Conservation (phyloP, 192 early-diverging fungal genomes). For the Coemansia sp. region DNA sequence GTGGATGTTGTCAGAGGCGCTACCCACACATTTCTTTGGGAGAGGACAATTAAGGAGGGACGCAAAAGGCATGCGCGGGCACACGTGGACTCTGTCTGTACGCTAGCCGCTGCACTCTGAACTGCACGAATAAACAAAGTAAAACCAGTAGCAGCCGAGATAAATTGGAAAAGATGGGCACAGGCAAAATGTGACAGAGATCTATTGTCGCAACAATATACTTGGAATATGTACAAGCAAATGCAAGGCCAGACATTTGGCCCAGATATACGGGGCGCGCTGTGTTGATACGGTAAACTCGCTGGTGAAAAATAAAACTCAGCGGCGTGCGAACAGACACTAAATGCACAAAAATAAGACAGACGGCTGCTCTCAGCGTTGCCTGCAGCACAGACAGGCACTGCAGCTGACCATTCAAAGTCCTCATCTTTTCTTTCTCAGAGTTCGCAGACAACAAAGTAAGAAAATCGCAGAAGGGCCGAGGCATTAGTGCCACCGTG, state of each 20-base stretch:
- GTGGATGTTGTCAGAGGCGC: background rate
- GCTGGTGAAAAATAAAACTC: no score
- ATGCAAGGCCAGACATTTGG: background rate
- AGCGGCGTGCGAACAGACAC: no score
- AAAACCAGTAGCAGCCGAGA: background rate
- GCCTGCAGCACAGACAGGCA: no score
- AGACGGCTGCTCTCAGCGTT: no score
- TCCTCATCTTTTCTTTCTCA: background rate
- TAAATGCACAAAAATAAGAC: no score
- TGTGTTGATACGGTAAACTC: no score
- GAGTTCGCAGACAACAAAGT: no score
- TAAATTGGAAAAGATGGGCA: background rate
- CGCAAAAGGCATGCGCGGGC: background rate
- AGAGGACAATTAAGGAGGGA: background rate
- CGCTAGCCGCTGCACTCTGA: background rate
- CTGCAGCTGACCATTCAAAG: background rate
- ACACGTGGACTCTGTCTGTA: slow-evolving; percentile 2
- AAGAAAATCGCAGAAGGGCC: background rate
- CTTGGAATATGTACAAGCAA: background rate
- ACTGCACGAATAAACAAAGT: slow-evolving; percentile 5
- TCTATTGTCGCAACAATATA: background rate
- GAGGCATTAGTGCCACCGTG: slow-evolving; percentile 9
- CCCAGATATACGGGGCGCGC: no score
- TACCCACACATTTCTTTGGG: slow-evolving; percentile 1
- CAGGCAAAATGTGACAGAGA: background rate